Conservation (phyloP, 1,139 yeast genomes). For the Debaryomyces singareniensis region DNA sequence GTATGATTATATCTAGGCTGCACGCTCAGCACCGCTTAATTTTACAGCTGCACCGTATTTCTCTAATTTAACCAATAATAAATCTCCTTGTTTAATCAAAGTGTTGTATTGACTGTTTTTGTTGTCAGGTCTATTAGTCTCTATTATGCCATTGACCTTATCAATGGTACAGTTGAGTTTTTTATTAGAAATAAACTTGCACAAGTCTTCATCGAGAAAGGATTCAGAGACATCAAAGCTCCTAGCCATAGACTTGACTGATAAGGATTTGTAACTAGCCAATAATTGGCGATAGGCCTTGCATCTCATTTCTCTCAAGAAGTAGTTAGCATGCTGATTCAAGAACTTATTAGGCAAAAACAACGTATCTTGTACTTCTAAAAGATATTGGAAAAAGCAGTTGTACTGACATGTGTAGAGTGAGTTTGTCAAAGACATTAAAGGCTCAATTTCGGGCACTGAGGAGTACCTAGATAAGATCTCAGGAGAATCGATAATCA, state of each 20-base stretch:
- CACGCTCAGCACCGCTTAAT: constrained; percentile 84
- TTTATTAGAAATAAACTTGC: constrained; percentile 88
- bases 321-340: constrained; percentile 72
- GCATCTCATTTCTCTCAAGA: constrained; percentile 88
- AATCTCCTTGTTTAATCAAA: constrained; percentile 89
- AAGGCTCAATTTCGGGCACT: constrained; percentile 69
- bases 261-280: constrained; percentile 88
- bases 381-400: constrained; percentile 69
- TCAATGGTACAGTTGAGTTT: constrained; percentile 94
- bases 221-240: constrained; percentile 85
- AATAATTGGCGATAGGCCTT: constrained; percentile 91
- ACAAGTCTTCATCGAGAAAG: constrained; percentile 74
- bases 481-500: constrained; percentile 92
- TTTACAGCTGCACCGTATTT: constrained; percentile 97
- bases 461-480: constrained; percentile 74
- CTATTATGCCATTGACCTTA: constrained; percentile 90
- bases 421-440: constrained; percentile 77
- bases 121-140: constrained; percentile 93
- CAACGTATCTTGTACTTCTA: constrained; percentile 72
- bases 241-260: constrained; percentile 87
- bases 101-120: constrained; percentile 90
- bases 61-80: constrained; percentile 85
- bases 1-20: too few species aligned
- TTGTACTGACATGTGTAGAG: constrained; percentile 86
- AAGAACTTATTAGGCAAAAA: constrained; percentile 72